phyloP scores from a whole-genome alignment of 2,329 filamentous ascomycete species.

The Chaetomium sp. region DNA sequence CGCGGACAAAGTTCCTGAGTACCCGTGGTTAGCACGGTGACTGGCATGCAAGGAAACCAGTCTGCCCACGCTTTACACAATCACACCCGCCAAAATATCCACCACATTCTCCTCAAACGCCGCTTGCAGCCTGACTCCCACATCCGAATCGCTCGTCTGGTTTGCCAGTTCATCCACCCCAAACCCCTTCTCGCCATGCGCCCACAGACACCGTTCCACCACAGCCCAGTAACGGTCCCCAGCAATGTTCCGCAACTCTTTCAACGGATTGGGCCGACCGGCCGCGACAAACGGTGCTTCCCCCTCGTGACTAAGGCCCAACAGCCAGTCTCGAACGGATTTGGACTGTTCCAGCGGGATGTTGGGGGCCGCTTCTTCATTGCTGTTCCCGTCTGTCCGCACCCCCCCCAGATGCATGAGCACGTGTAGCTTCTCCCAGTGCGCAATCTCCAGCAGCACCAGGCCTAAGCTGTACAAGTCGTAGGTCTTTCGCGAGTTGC shows the following conservation, averaged over 20 bases:
- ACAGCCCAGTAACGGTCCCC: constrained; percentile 21
- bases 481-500: constrained; percentile 28
- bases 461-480: constrained; percentile 46
- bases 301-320: constrained; percentile 7
- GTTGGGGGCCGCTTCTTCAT: background rate
- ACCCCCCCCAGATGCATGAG: constrained; percentile 26
- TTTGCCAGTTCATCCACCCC: constrained; percentile 19
- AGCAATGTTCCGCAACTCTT: constrained; percentile 18
- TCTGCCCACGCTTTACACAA: too few relatives aligned
- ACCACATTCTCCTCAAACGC: constrained; percentile 22
- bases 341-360: constrained; percentile 19
- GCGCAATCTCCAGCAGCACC: constrained; percentile 44
- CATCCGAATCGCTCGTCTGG: constrained; percentile 18
- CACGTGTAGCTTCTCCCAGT: constrained; percentile 39
- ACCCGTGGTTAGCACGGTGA: too few relatives aligned
- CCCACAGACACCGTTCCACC: constrained; percentile 22
- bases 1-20: too few relatives aligned
- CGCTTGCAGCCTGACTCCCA: constrained; percentile 20
- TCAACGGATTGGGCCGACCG: constrained; percentile 14
- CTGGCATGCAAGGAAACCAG: too few relatives aligned
- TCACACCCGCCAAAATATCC: constrained; percentile 1
- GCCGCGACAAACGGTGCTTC: constrained; percentile 12
- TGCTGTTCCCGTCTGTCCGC: background rate
- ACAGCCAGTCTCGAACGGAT: constrained; percentile 21
- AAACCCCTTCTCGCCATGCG: constrained; percentile 23